Evolutionary conservation across 192 early-diverging fungal genomes (phyloP), one percentile per base, ranked within the genome.

Genomic region (Hyaloraphidium curvatum): DNA sequence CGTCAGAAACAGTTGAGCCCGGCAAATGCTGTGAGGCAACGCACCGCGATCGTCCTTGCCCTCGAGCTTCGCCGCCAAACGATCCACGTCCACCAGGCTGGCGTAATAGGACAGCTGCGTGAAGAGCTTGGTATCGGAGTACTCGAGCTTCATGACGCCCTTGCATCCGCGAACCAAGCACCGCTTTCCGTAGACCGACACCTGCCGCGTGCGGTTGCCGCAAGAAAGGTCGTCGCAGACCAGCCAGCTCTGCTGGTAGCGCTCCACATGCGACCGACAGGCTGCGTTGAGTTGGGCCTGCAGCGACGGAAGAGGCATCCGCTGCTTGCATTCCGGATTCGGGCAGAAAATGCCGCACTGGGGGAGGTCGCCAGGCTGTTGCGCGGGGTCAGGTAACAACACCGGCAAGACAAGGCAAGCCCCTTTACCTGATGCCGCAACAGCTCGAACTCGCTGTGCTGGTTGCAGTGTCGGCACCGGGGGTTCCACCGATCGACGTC

Each of bases 201-300:
- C 61, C 43, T 72, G 60, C 23, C 81, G 74, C 2, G 89, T 84
- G 3, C 63, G 51, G 27, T 77, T 71, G 2, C 51, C 58, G 58
- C 91, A 93, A 2, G 68, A 63, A 2, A 73, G 61, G 43, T 92
- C 86, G 53, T 91, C 86, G 67, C 94, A 98, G 26, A 76, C 53
- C 30, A 80, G 57, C 62, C 67, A 75, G 17, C 80, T 74, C n/a
- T 79, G 57, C 61, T 87, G 81, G 66, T 86, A 96, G 39, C 64
- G 62, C 29, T 71, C 64, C 19, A 96, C 75, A 31, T 78, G 65
- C 0, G 33, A 39, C 31, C 87, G 73, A 48, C 96, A 86, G 7
- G 65, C 66, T 5, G 67, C 21, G 4, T 66, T 62, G 14, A 93
- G 57, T 57, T 87, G 88, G 1, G 77, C 69, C 3, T 65, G 54